Evolutionary conservation across 257 asterid genomes (phyloP), one percentile per base, ranked within the genome.

Genomic region (Scutellaria baicalensis): DNA sequence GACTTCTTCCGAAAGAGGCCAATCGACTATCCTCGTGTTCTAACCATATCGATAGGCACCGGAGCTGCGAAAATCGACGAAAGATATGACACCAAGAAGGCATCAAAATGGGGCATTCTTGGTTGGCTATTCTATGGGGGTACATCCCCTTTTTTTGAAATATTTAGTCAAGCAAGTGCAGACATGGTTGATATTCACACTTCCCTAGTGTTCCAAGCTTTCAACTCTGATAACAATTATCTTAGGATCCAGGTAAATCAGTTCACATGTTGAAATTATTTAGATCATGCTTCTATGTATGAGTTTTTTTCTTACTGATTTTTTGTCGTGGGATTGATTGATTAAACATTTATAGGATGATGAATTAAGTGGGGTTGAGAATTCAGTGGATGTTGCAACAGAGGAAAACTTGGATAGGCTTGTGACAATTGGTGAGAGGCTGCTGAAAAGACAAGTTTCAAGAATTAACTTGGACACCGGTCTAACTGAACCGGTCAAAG

Each of bases 171-270:
- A 75, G 87, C 83, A 0, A 77, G 85, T 71, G 80, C 79, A 4
- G 89, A 84, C 74, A 82, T 84, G 86, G 88, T 86, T 9, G 93
- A 87, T 65, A 71, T 70, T 60, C 88, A 87, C 66, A 74, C 67
- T 50, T 77, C 88, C 8, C 57, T 83, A 70, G 5, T 73, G 7
- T 84, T 84, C 58, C 80, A 79, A 73, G 76, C 89, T 45, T 81
- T 81, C 43, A 62, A 62, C 7, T 76, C 80, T 2, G 64, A 83
- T 61, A 64, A 77, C 1, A 69, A 81, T 55, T 87, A 87, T 65
- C 85, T 87, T 8, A 68, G 93, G 18, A 81, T 87, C 33, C 93
- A 87, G 82, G 93, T 83, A 66, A 64, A 8, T 10, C 33, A 27
- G 4, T 27, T 27, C 33, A 27, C 33, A 27, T 2, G 4, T 27